A percentile compares a stretch with the other conserved stretches of the same genome.
Evolutionary conservation across 1,284 basidiomycete species (phyloP).

Genomic region (Cutaneotrichosporon cutaneum): DNA sequence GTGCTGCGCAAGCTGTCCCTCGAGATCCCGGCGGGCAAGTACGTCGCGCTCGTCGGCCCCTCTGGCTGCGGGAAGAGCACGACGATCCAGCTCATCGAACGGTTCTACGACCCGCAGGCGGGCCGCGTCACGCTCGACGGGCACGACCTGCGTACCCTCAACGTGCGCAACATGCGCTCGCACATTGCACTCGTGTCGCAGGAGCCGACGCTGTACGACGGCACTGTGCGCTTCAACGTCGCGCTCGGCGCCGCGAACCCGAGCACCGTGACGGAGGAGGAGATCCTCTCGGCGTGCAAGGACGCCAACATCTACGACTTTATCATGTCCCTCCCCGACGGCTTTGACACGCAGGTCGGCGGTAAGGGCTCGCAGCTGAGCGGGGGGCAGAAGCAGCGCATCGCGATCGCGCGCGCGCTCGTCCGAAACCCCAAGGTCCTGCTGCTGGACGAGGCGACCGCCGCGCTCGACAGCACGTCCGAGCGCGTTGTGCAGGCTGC

Average conservation of each 20-base stretch:
- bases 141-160: slow-evolving; percentile 72
- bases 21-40: slow-evolving; percentile 81
- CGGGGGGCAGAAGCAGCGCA: slow-evolving; percentile 70
- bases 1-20: slow-evolving; percentile 78
- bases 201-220: slow-evolving; percentile 87
- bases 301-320: slow-evolving; percentile 87
- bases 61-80: slow-evolving; percentile 66
- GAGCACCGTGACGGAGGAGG: slow-evolving; percentile 79
- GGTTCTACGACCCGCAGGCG: slow-evolving; percentile 58
- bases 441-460: slow-evolving; percentile 86
- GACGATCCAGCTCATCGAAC: slow-evolving; percentile 57
- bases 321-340: slow-evolving; percentile 78
- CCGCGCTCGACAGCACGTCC: slow-evolving; percentile 85
- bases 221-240: slow-evolving; percentile 82
- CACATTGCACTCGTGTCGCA: slow-evolving; percentile 87
- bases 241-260: slow-evolving; percentile 82
- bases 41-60: slow-evolving; percentile 82
- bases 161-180: slow-evolving; percentile 78
- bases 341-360: slow-evolving; percentile 88
- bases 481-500: slow-evolving; percentile 96
- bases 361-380: slow-evolving; percentile 90
- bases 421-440: slow-evolving; percentile 90
- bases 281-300: slow-evolving; percentile 77
- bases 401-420: slow-evolving; percentile 92
- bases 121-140: slow-evolving; percentile 65